Evolutionary conservation across 345 rosid genomes (phyloP).

Genomic region (Physaria fendleri): DNA sequence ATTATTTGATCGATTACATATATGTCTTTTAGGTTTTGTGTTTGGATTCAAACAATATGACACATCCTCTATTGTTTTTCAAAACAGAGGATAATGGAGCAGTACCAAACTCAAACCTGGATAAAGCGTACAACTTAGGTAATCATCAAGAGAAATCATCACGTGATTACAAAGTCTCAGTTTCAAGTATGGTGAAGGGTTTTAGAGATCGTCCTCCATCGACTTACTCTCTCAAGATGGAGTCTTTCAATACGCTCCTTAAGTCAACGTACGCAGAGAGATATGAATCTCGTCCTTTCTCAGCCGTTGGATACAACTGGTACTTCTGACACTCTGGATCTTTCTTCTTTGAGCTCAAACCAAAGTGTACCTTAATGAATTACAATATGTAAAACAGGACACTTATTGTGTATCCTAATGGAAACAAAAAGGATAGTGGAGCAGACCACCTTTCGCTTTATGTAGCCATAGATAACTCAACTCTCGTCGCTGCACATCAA

Average conservation of each 20-base stretch:
- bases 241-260: background rate
- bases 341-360: background rate
- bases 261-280: background rate
- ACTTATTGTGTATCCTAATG: background rate
- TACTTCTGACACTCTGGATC: background rate
- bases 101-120: slow-evolving; percentile 17
- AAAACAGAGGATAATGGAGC: no score
- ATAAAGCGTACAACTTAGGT: no score
- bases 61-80: no score
- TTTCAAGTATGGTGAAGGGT: slow-evolving; percentile 5
- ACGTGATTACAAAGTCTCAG: slow-evolving; percentile 16
- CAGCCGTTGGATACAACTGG: background rate
- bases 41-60: no score
- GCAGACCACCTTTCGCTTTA: background rate
- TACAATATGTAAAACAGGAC: background rate
- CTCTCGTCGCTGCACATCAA: background rate
- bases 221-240: background rate
- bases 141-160: background rate
- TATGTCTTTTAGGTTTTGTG: no score
- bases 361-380: background rate
- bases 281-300: slow-evolving; percentile 1
- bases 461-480: slow-evolving; percentile 6
- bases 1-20: no score
- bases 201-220: slow-evolving; percentile 18
- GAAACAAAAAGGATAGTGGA: background rate